Evolutionary conservation across 176 grass and related monocot species (phyloP), one percentile per base, ranked within the genome.

Genomic region (Oryza australiensis): DNA sequence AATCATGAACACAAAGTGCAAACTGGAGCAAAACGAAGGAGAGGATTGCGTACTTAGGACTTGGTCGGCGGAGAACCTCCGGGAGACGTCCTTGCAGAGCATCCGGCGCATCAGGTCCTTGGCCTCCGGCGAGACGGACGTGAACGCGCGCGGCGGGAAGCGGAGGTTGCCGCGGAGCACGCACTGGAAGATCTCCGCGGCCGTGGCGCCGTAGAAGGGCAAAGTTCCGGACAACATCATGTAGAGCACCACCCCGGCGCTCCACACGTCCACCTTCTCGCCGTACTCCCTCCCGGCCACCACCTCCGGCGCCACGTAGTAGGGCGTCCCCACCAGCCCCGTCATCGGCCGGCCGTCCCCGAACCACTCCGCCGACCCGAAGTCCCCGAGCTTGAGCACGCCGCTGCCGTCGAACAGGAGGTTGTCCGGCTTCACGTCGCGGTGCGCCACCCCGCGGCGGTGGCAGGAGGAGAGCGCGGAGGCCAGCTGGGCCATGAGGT

Each of bases 181-280:
- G 43, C 86, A 63, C 74, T 89, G 73, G 73, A 97, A 93, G 82
- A 84, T 74, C 59, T 93, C 94, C 4, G 12, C 69, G 0, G 91
- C 84, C 5, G 83, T 79, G 57, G 85, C 86, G 41, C 94, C 94
- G 76, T 82, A 75, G 86, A 97, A 97, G 28, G 94, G 94, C 9
- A 88, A 60, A 9, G 69, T 80, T 11, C 94, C 94, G 6, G 86
- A 86, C 3, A 97, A 83, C 86, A 93, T 80, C 74, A 91, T 24
- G 89, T 97, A 97, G 68, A 97, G 80, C 51, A 97, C 85, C 35
- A 97, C 94, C 5, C 94, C 94, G 10, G 86, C 83, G 84, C 94
- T 97, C 94, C 94, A 97, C n/a, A 97, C 88, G 83, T 97, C 94
- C 64, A 93, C 94, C 84, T 97, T 93, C 86, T 93, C 88, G 53